Conservation (phyloP, 805 yeast species). For the Metschnikowia kofuensis region DNA sequence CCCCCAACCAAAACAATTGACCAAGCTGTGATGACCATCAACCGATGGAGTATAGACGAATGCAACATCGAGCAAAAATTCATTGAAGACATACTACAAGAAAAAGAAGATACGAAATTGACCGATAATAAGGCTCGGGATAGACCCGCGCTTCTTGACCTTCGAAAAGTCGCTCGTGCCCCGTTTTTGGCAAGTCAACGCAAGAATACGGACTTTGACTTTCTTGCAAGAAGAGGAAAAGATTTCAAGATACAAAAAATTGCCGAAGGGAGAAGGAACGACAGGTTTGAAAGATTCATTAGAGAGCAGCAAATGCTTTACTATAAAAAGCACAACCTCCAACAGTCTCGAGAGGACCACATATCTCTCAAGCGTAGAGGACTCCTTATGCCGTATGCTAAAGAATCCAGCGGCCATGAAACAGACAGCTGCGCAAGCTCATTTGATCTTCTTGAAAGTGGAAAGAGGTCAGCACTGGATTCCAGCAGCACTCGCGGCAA, state of each 20-base stretch:
- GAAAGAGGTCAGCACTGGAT: neutral
- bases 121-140: neutral
- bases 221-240: slow-evolving; percentile 11
- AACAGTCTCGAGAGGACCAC: slow-evolving; percentile 9
- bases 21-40: slow-evolving; percentile 24
- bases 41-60: slow-evolving; percentile 33
- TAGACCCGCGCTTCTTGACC: slow-evolving; percentile 10
- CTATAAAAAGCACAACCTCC: slow-evolving; percentile 14
- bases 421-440: slow-evolving; percentile 16
- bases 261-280: slow-evolving; percentile 26
- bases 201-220: slow-evolving; percentile 12
- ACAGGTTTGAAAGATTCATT: slow-evolving; percentile 21
- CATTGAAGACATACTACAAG: slow-evolving; percentile 13
- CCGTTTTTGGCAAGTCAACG: slow-evolving; percentile 13
- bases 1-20: slow-evolving; percentile 2
- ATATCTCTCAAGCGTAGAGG: slow-evolving; percentile 8
- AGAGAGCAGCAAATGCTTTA: slow-evolving; percentile 25
- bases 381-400: slow-evolving; percentile 8
- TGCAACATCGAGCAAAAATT: slow-evolving; percentile 29
- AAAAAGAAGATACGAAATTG: neutral
- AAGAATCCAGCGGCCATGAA: slow-evolving; percentile 19
- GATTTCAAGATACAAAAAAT: slow-evolving; percentile 26
- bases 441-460: slow-evolving; percentile 10
- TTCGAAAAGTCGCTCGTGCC: slow-evolving; percentile 15
- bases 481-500: neutral